These are phyloP conservation scores for Platanthera zijinensis DNA, from an alignment of 106 monocot genomes.

Conservation along the genomic window DNA sequence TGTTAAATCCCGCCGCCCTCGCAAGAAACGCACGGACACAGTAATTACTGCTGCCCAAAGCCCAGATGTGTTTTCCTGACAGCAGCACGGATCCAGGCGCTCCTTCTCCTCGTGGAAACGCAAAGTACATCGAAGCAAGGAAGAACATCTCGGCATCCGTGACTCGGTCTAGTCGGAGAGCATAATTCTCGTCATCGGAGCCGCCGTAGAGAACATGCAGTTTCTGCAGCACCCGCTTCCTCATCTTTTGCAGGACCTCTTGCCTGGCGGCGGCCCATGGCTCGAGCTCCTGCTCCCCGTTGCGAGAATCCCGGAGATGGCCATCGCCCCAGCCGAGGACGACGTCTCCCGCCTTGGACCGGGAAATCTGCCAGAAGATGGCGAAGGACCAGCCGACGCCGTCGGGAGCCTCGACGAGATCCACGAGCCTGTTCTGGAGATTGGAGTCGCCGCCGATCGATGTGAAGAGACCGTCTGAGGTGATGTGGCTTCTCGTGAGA, in stretches of 20 bases:
- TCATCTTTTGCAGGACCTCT: slow-evolving; percentile 24
- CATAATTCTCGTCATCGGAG: slow-evolving; percentile 63
- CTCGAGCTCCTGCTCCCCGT: background rate
- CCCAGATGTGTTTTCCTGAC: slow-evolving; percentile 41
- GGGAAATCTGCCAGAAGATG: slow-evolving; percentile 93
- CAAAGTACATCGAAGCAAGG: slow-evolving; percentile 76
- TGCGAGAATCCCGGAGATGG: slow-evolving; percentile 38
- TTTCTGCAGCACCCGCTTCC: slow-evolving; percentile 49
- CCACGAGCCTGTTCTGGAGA: slow-evolving; percentile 58
- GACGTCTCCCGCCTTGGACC: slow-evolving; percentile 31
- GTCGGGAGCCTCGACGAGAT: slow-evolving; percentile 50
- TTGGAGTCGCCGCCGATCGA: slow-evolving; percentile 33
- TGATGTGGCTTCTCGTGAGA: slow-evolving; percentile 24
- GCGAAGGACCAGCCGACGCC: slow-evolving; percentile 58
- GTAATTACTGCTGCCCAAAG: slow-evolving; percentile 26
- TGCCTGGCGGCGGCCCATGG: slow-evolving; percentile 7
- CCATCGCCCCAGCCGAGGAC: slow-evolving; percentile 87
- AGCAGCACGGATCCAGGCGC: slow-evolving; percentile 45
- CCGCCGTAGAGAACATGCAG: slow-evolving; percentile 42
- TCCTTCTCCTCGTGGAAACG: slow-evolving; percentile 47
- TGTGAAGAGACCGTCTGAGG: slow-evolving; percentile 41
- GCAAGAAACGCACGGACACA: slow-evolving; percentile 53
- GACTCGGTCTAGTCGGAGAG: slow-evolving; percentile 48
- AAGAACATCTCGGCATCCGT: slow-evolving; percentile 80
- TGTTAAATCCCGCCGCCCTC: slow-evolving; percentile 41